Base-by-base conservation (phyloP, 768 basidiomycete species). In the Phaeolepiota aurea region DNA sequence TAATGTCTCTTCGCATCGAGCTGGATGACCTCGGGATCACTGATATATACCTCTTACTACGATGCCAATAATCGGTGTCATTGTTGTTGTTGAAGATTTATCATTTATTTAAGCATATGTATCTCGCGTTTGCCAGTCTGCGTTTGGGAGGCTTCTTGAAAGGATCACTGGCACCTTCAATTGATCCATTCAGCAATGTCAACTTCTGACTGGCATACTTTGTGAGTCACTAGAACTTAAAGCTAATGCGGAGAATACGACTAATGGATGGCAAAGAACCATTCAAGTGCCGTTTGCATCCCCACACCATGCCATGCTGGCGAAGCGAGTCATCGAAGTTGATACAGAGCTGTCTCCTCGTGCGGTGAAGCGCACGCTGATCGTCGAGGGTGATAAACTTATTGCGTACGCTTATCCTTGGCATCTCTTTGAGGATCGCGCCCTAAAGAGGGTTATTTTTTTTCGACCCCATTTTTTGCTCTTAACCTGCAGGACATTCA, bases 301-400 rank as follows among this genome's bases (percentile, higher is more conserved):
- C 15, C 55, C 66, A 16, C 69, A 79, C 46, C 89, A 96, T 53
- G 92, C 92, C 5, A 53, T 59, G 36, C 87, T 91, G 49, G 90
- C 86, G 18, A 84, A 81, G 55, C 78, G 81, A 58, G 82, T 77
- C 45, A 86, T 96, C 54, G 80, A 86, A 45, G 91, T 96, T 21
- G 91, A 96, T 60, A 63, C 69, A 14, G 91, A 93, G 59, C 69
- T 92, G 30, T 87, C 93, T 50, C 77, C 79, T 3, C 73, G 83
- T 33, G 81, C 82, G 7, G 90, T 94, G 16, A 78, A 79, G 54
- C 72, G 89, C 45, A 70, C 65, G n/a, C 57, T 94, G 32, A 61
- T 60, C 0, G 75, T 88, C 1, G 76, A 88, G 33, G 80, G 69
- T 25, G 68, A 82, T 40, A 67, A 76, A 3, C 68, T 96, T 25